Evolutionary conservation across 202 grass and related monocot species (phyloP), one percentile per base, ranked within the genome.

Genomic region (Brachypodium distachyon): DNA sequence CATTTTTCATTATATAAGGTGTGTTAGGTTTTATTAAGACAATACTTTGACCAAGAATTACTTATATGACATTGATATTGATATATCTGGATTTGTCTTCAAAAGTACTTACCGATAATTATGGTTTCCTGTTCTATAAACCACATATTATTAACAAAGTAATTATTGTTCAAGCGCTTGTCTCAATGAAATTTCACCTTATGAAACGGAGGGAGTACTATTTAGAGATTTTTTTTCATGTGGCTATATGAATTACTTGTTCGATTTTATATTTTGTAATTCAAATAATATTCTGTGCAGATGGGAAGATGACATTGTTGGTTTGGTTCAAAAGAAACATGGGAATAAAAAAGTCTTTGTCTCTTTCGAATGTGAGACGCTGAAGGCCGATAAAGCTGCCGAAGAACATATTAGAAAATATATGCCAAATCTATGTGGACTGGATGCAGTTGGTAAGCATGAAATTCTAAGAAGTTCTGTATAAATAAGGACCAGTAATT

Each of bases 281-380:
- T 43, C 12, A 55, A 77, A 56, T 7, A 61, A 55, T 73, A 8
- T 76, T 55, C 26, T 41, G 21, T 83, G 36, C 70, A 94, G 95
- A 56, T 98, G 91, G 91, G 95, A 92, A 83, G 84, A 98, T 25
- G 89, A 87, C 47, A 33, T 94, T 67, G 78, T 98, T 77, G 85
- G 83, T 29, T 78, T 98, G 85, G 81, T 94, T 67, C 87, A 94
- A 73, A 84, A 92, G 82, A 77, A 94, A 37, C 71, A 91, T 80
- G 84, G 81, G 34, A 92, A 85, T 37, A 40, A 58, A 60, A 82
- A 87, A 56, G 87, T 90, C 40, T 67, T 74, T 42, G 7, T 98
- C 26, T 90, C 89, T 57, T 98, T 98, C 0, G 80, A 90, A 65
- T 94, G 95, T 31, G 91, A 94, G 73, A 94, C 87, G 10, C 65